These are phyloP conservation scores for Suillus clintonianus DNA, from an alignment of 768 basidiomycete species.

Conservation along the genomic window DNA sequence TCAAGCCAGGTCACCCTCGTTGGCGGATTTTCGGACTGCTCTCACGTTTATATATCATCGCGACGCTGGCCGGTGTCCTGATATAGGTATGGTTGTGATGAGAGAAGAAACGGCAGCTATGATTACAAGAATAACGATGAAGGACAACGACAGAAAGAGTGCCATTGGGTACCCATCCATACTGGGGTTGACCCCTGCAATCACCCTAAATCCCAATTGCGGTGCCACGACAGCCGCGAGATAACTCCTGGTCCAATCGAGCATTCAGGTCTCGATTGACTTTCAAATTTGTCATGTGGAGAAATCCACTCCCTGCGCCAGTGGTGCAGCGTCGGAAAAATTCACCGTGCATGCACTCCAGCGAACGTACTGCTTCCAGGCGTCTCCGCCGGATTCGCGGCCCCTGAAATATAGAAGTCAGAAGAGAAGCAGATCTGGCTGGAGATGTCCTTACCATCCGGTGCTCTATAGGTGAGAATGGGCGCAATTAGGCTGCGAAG, in stretches of 20 bases:
- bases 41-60: constrained; percentile 39
- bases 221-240: constrained; percentile 3
- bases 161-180: constrained; percentile 12
- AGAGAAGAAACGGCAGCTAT: constrained; percentile 13
- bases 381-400: constrained; percentile 94
- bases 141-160: constrained; percentile 4
- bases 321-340: constrained; percentile 83
- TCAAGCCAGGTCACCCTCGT: constrained; percentile 4
- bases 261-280: background rate
- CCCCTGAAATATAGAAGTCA: constrained; percentile 57
- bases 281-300: constrained; percentile 36
- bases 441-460: constrained; percentile 56
- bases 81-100: constrained; percentile 14
- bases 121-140: constrained; percentile 5
- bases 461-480: constrained; percentile 57
- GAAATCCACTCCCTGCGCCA: constrained; percentile 94
- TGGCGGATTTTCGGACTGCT: constrained; percentile 20
- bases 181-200: constrained; percentile 8
- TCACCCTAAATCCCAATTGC: constrained; percentile 11
- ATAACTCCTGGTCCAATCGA: constrained; percentile 1
- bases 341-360: constrained; percentile 95
- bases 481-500: constrained; percentile 12
- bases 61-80: constrained; percentile 32
- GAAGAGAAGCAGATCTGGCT: constrained; percentile 25
- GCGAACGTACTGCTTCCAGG: constrained; percentile 97